Evolutionary conservation across 306 rosid genomes (phyloP).

Genomic region (Corylus avellana): DNA sequence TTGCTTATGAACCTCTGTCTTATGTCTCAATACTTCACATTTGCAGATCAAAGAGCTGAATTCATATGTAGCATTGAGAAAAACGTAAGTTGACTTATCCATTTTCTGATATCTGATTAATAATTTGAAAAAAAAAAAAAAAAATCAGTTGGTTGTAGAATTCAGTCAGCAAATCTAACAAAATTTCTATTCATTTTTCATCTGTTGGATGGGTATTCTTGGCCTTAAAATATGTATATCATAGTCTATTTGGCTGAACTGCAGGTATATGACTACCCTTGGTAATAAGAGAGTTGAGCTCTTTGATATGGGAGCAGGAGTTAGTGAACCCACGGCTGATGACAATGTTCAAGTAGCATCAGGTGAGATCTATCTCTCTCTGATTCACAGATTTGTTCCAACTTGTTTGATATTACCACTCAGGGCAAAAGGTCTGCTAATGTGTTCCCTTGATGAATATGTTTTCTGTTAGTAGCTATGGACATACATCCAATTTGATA

Average conservation of each 20-base stretch:
- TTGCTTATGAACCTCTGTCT: slow-evolving; percentile 12
- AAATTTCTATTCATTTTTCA: slow-evolving; percentile 10
- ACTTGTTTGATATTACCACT: background rate
- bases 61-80: slow-evolving; percentile 89
- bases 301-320: slow-evolving; percentile 92
- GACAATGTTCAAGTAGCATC: slow-evolving; percentile 87
- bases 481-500: background rate
- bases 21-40: slow-evolving; percentile 24
- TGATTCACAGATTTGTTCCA: slow-evolving; percentile 4
- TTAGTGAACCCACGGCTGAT: slow-evolving; percentile 77
- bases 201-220: background rate
- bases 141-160: slow-evolving; percentile 18
- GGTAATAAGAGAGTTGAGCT: slow-evolving; percentile 93
- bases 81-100: slow-evolving; percentile 67
- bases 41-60: slow-evolving; percentile 99
- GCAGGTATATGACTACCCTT: slow-evolving; percentile 85
- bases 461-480: background rate
- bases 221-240: slow-evolving; percentile 15
- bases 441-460: background rate
- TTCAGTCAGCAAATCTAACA: slow-evolving; percentile 17
- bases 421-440: background rate
- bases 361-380: slow-evolving; percentile 46
- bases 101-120: slow-evolving; percentile 20
- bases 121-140: background rate
- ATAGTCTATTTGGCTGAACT: slow-evolving; percentile 31